Evolutionary conservation across 2,329 filamentous ascomycete species (phyloP).

Genomic region (Colletotrichum eleusines): DNA sequence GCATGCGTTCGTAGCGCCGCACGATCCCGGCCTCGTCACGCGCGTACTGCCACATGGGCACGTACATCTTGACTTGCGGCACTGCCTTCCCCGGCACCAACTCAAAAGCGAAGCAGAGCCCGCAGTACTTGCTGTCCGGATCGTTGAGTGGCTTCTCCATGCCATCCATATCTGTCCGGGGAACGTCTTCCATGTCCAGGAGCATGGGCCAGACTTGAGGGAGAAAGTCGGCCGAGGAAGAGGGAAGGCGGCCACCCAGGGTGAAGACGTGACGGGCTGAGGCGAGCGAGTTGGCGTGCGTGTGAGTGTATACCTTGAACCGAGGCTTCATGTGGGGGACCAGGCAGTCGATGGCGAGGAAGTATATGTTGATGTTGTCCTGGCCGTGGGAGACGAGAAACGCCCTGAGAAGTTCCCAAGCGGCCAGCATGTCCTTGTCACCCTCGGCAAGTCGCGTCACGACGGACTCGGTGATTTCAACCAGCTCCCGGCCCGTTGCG

Average conservation of each 20-base stretch:
- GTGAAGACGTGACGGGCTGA: constrained; percentile 4
- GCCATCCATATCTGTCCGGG: not conserved
- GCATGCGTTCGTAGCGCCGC: constrained; percentile 14
- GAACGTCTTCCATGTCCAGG: constrained; percentile 11
- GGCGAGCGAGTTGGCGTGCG: not conserved
- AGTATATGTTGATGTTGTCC: not conserved
- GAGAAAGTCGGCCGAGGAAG: not conserved
- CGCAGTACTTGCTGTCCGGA: not conserved
- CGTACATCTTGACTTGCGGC: constrained; percentile 44
- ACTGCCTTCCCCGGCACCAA: constrained; percentile 39
- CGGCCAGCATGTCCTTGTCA: not conserved
- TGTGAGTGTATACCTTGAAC: constrained; percentile 5
- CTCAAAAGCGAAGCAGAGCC: constrained; percentile 41
- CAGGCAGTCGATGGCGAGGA: constrained; percentile 33
- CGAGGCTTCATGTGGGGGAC: constrained; percentile 2
- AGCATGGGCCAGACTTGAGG: constrained; percentile 4
- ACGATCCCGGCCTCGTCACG: constrained; percentile 14
- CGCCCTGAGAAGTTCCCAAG: not conserved
- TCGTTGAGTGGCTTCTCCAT: constrained; percentile 7
- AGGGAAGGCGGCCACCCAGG: constrained; percentile 3
- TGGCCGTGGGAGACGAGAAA: not conserved
- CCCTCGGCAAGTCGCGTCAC: not conserved
- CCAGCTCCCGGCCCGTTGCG: not conserved
- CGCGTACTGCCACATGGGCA: constrained; percentile 43
- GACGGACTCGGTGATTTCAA: not conserved